These are phyloP conservation scores for Fusarium udum DNA, from an alignment of 2,329 filamentous ascomycete genomes.

Conservation along the genomic window DNA sequence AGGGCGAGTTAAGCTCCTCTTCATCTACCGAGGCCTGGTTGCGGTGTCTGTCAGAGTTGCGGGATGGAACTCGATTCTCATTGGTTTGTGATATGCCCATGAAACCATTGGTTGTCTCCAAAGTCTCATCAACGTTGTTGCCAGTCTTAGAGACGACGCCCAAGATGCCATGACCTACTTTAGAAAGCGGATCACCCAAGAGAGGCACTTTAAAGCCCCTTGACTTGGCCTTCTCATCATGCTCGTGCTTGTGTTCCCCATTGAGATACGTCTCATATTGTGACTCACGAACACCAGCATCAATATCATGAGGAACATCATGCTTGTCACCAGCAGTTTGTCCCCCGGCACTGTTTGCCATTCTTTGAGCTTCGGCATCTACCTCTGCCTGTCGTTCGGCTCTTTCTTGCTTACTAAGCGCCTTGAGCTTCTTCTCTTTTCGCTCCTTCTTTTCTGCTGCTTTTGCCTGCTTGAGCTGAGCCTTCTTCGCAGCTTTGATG, in stretches of 20 bases:
- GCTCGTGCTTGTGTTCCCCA: no score
- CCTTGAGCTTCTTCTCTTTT: constrained; percentile 58
- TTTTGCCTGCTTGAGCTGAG: constrained; percentile 74
- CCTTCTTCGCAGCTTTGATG: constrained; percentile 81
- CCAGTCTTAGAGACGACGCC: constrained; percentile 56
- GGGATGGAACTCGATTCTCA: constrained; percentile 8
- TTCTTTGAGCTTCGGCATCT: constrained; percentile 60
- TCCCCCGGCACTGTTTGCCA: constrained; percentile 61
- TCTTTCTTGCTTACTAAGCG: constrained; percentile 56
- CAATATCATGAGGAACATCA: constrained; percentile 62
- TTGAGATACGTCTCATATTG: constrained; percentile 32
- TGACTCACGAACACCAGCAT: constrained; percentile 56
- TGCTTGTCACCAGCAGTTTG: constrained; percentile 63
- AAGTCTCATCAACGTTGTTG: constrained; percentile 60
- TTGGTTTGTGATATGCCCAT: constrained; percentile 31
- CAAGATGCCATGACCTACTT: constrained; percentile 61
- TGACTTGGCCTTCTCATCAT: constrained; percentile 37
- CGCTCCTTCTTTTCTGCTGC: constrained; percentile 72
- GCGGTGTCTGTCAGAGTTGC: constrained; percentile 40
- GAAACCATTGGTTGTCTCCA: constrained; percentile 68
- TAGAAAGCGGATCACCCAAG: constrained; percentile 53
- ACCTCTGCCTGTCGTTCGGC: constrained; percentile 57
- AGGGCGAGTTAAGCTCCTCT: constrained; percentile 38
- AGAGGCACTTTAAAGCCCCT: constrained; percentile 45
- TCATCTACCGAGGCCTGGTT: constrained; percentile 47